These are phyloP conservation scores for Fusarium sp. DNA, from an alignment of 2,329 filamentous ascomycete species.

Conservation along the genomic window DNA sequence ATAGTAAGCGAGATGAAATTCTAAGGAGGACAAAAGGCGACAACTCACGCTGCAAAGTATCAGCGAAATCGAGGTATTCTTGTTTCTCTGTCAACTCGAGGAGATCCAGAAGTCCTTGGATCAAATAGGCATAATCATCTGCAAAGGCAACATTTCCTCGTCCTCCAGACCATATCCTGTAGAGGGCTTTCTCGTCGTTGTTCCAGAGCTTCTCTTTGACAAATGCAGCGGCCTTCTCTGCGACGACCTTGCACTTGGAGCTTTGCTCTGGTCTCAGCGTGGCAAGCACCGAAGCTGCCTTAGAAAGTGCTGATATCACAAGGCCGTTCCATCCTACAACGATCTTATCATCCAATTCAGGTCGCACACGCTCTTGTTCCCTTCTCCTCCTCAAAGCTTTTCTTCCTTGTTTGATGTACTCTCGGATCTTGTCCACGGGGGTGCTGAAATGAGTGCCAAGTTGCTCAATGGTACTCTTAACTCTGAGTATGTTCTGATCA, in stretches of 20 bases:
- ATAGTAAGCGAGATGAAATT: conserved; percentile 18
- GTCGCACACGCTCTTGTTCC: conserved; percentile 79
- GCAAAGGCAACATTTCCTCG: conserved; percentile 80
- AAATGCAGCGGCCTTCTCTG: conserved; percentile 77
- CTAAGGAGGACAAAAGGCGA: not conserved
- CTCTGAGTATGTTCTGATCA: conserved; percentile 88
- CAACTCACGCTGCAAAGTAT: conserved; percentile 77
- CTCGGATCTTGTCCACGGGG: conserved; percentile 75
- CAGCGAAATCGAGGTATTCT: conserved; percentile 82
- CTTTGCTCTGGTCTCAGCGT: conserved; percentile 69
- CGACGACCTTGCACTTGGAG: conserved; percentile 72
- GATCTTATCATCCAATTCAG: conserved; percentile 88
- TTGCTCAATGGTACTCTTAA: conserved; percentile 75
- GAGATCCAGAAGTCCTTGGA: conserved; percentile 84
- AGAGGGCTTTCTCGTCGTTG: conserved; percentile 70
- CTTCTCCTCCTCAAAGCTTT: conserved; percentile 78
- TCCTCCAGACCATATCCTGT: conserved; percentile 79
- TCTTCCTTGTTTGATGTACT: conserved; percentile 75
- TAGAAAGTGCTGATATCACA: conserved; percentile 84
- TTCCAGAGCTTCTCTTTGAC: conserved; percentile 83
- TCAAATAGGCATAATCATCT: conserved; percentile 94
- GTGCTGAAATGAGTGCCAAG: conserved; percentile 82
- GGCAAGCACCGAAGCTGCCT: conserved; percentile 77
- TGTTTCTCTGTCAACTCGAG: conserved; percentile 87
- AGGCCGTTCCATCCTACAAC: conserved; percentile 91